Percentiles rank a stretch among this genome's conserved stretches.
phyloP scores from a whole-genome alignment of 495 filamentous ascomycete genomes.

The Beverwykella pulmonaria region DNA sequence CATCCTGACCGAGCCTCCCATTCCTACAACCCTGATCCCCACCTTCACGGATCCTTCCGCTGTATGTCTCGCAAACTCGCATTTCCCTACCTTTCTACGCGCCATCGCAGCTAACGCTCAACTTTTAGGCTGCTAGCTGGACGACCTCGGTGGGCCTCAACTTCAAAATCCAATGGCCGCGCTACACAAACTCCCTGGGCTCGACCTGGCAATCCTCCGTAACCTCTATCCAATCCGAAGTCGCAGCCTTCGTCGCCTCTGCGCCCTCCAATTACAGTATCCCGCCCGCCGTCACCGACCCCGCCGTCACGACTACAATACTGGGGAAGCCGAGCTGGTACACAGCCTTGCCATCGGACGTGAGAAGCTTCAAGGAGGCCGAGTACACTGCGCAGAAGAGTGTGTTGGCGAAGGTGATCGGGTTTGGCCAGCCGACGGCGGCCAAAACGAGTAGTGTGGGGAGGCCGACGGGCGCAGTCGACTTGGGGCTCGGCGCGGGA shows the following conservation, averaged over 20 bases:
- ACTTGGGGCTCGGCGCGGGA: not conserved
- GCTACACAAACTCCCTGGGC: not conserved
- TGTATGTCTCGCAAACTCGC: not conserved
- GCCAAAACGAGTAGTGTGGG: not conserved
- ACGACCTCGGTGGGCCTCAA: not conserved
- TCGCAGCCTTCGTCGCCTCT: not conserved
- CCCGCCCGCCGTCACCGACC: conserved; percentile 2
- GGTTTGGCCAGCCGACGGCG: not conserved
- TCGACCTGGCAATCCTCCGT: not conserved
- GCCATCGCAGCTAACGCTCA: not conserved
- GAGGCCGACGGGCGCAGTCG: not conserved
- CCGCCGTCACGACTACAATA: not conserved
- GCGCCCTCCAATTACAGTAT: conserved; percentile 4
- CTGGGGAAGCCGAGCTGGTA: conserved; percentile 8
- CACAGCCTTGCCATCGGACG: not conserved
- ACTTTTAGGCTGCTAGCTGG: not conserved
- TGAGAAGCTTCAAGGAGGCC: not conserved
- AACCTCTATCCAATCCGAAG: not conserved
- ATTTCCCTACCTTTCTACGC: not conserved
- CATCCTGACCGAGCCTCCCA: not conserved
- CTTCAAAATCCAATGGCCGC: not conserved
- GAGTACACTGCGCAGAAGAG: not conserved
- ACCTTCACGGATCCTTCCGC: not conserved
- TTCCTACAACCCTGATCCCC: not conserved
- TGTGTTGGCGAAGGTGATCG: not conserved